phyloP scores from a whole-genome alignment of 495 filamentous ascomycete genomes.

The Glonium stellatum region DNA sequence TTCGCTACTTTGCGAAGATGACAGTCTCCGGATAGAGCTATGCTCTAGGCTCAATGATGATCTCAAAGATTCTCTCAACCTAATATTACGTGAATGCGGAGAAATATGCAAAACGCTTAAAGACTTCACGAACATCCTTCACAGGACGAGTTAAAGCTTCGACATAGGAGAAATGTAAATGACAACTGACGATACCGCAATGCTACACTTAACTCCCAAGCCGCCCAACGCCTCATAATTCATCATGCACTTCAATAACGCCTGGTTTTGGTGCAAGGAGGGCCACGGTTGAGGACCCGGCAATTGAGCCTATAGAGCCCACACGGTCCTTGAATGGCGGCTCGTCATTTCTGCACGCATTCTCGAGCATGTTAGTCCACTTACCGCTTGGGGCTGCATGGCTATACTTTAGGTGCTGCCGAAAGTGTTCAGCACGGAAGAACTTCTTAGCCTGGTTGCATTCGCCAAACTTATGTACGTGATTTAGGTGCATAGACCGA shows the following conservation, averaged over 20 bases:
- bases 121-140: no score
- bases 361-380: conserved; percentile 98
- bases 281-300: conserved; percentile 5
- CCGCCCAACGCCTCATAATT: conserved; percentile 25
- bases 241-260: conserved; percentile 29
- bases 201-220: no score
- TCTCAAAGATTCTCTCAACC: no score
- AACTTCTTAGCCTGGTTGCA: conserved; percentile 99
- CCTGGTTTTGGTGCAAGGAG: conserved; percentile 14
- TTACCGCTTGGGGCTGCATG: conserved; percentile 95
- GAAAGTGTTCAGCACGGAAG: conserved; percentile 96
- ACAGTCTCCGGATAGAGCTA: no score
- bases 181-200: no score
- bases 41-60: no score
- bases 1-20: no score
- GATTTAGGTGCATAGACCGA: conserved; percentile 76
- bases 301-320: conserved; percentile 17
- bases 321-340: conserved; percentile 39
- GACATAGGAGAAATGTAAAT: no score
- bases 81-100: no score
- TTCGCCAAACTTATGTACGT: conserved; percentile 92
- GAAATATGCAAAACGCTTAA: no score
- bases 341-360: conserved; percentile 95
- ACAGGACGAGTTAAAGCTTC: no score
- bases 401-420: conserved; percentile 96